Percentiles rank a stretch among this genome's conserved stretches.
These are phyloP conservation scores for Patellifolia procumbens DNA, from an alignment of 179 eudicot species.

Conservation along the genomic window DNA sequence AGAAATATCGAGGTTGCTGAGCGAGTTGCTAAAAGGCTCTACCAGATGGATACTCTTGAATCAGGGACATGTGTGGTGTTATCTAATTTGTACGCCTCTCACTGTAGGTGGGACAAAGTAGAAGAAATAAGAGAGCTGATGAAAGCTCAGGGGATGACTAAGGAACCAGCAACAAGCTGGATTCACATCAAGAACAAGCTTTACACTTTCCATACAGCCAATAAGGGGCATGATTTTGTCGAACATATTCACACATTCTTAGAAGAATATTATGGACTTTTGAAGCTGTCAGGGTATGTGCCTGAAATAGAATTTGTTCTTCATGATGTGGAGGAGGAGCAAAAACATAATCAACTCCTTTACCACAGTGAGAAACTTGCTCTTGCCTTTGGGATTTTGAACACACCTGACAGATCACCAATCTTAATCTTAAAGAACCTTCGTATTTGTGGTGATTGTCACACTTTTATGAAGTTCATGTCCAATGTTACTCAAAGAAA, in stretches of 20 bases:
- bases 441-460: slow-evolving; percentile 49
- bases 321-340: slow-evolving; percentile 49
- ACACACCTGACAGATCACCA: slow-evolving; percentile 31
- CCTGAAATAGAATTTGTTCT: slow-evolving; percentile 39
- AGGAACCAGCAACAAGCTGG: slow-evolving; percentile 50
- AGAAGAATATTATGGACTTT: slow-evolving; percentile 26
- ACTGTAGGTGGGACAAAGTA: slow-evolving; percentile 46
- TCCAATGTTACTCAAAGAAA: slow-evolving; percentile 37
- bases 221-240: slow-evolving; percentile 29
- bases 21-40: slow-evolving; percentile 40
- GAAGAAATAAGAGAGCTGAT: slow-evolving; percentile 38
- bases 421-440: slow-evolving; percentile 42
- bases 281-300: slow-evolving; percentile 40
- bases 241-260: slow-evolving; percentile 29
- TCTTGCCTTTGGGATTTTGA: slow-evolving; percentile 37
- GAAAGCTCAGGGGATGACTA: slow-evolving; percentile 34
- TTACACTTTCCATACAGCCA: slow-evolving; percentile 38
- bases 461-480: slow-evolving; percentile 43
- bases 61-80: slow-evolving; percentile 44
- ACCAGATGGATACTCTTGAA: slow-evolving; percentile 31
- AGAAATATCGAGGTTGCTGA: slow-evolving; percentile 36
- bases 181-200: slow-evolving; percentile 41
- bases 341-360: slow-evolving; percentile 41
- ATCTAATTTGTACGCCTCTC: slow-evolving; percentile 46
- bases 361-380: slow-evolving; percentile 52